Conservation (phyloP, 2,329 filamentous ascomycete genomes). For the Colletotrichum limetticola region DNA sequence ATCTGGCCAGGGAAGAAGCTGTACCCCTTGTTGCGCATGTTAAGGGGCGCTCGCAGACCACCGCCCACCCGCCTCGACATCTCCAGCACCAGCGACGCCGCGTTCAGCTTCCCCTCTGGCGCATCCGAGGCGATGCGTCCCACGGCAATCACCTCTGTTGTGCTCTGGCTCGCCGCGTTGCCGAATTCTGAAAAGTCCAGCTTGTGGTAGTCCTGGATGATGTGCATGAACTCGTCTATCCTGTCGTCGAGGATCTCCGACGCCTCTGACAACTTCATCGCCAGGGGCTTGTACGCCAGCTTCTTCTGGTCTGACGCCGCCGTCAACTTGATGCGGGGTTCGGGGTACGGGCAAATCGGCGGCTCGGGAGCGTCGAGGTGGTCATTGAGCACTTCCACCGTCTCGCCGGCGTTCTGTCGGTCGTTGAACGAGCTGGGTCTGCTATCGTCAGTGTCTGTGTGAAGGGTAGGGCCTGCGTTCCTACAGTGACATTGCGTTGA, state of each 20-base stretch:
- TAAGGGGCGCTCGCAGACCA: conserved; percentile 83
- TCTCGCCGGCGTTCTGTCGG: conserved; percentile 81
- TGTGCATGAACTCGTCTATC: conserved; percentile 87
- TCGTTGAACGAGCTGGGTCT: conserved; percentile 77
- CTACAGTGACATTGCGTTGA: conserved; percentile 52
- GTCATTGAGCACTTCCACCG: conserved; percentile 84
- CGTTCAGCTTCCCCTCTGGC: conserved; percentile 85
- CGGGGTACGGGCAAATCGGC: conserved; percentile 76
- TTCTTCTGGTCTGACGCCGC: conserved; percentile 92
- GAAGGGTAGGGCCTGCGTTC: conserved; percentile 30
- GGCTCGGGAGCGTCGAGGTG: conserved; percentile 75
- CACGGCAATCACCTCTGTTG: conserved; percentile 87
- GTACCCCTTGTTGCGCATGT: conserved; percentile 74
- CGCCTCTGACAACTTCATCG: conserved; percentile 92
- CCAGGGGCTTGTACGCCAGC: conserved; percentile 89
- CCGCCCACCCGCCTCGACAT: conserved; percentile 86
- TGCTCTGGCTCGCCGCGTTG: conserved; percentile 86
- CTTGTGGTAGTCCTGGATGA: conserved; percentile 78
- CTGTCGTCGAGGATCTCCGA: conserved; percentile 95
- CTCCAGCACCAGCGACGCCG: conserved; percentile 87
- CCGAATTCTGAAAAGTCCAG: conserved; percentile 86
- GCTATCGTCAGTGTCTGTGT: neutral
- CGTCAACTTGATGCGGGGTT: conserved; percentile 84
- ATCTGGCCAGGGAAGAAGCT: conserved; percentile 96
- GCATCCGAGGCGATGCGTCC: conserved; percentile 92